Evolutionary conservation across 805 yeast species (phyloP).

Genomic region (Hanseniaspora vineae): DNA sequence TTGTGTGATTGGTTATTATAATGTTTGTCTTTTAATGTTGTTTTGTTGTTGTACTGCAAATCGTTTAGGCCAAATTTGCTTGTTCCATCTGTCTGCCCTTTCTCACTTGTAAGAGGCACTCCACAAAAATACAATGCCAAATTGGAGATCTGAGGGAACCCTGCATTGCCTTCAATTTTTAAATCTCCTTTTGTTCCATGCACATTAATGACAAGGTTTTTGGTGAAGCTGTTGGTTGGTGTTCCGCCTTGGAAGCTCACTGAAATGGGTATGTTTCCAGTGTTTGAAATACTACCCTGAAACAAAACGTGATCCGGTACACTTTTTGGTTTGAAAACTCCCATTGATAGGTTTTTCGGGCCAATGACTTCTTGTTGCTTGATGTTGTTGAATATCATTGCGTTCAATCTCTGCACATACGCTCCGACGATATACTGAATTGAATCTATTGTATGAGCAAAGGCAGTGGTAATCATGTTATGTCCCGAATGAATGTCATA

Average conservation of each 20-base stretch:
- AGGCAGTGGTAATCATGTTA: conserved; percentile 17
- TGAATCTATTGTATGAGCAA: conserved; percentile 21
- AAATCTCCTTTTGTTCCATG: conserved; percentile 24
- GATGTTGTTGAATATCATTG: conserved; percentile 20
- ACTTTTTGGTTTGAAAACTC: conserved; percentile 12
- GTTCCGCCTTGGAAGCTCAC: conserved; percentile 22
- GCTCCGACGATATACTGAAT: conserved; percentile 21
- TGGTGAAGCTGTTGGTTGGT: conserved; percentile 21
- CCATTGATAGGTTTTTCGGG: conserved; percentile 6
- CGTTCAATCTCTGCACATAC: conserved; percentile 16
- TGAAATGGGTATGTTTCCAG: conserved; percentile 20
- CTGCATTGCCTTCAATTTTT: conserved; percentile 23
- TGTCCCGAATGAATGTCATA: conserved; percentile 19
- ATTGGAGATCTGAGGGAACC: conserved; percentile 22
- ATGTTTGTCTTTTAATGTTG: not conserved
- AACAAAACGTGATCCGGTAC: conserved; percentile 22
- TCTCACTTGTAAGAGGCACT: not conserved
- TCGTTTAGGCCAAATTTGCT: no score
- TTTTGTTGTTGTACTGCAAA: not conserved
- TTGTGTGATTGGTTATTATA: not conserved
- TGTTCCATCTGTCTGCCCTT: not conserved
- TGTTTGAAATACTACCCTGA: conserved; percentile 15
- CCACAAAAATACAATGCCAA: conserved; percentile 21
- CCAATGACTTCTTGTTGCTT: conserved; percentile 17
- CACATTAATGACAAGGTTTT: conserved; percentile 21